A percentile compares a stretch with the other conserved stretches of the same genome.
Evolutionary conservation across 768 basidiomycete species (phyloP).

Genomic region (Termitomyces titanicus): DNA sequence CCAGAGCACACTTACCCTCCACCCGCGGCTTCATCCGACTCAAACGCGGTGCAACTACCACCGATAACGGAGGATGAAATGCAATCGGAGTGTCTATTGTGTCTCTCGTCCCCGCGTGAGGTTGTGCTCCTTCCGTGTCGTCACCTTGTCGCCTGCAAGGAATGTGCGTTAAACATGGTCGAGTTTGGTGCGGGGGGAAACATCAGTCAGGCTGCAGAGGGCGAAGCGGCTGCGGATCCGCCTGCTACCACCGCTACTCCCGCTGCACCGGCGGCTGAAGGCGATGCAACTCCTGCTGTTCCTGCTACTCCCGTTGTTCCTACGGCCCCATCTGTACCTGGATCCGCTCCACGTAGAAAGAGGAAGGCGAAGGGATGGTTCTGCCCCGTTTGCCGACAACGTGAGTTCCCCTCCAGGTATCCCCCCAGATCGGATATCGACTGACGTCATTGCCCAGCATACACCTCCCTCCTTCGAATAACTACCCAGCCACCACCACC

Average conservation of each 20-base stretch:
- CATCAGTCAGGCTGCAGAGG: conserved; percentile 57
- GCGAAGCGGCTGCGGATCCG: conserved; percentile 25
- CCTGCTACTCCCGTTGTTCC: conserved; percentile 22
- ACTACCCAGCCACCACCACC: conserved; percentile 57
- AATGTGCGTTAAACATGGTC: conserved; percentile 95
- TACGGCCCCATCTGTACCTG: conserved; percentile 23
- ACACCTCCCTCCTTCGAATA: conserved; percentile 83
- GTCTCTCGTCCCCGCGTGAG: conserved; percentile 83
- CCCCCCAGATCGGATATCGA: background rate
- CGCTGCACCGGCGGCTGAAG: conserved; percentile 22
- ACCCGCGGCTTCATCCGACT: conserved; percentile 25
- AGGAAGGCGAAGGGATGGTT: conserved; percentile 96
- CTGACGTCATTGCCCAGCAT: conserved; percentile 45
- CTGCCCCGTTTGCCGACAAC: conserved; percentile 94
- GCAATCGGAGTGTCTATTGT: conserved; percentile 88
- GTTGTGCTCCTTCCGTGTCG: conserved; percentile 92
- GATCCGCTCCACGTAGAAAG: conserved; percentile 62
- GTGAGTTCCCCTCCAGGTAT: conserved; percentile 43
- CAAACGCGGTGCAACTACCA: conserved; percentile 17
- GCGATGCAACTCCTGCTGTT: conserved; percentile 13
- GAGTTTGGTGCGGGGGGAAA: conserved; percentile 94
- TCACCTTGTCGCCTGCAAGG: conserved; percentile 92
- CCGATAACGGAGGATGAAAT: conserved; percentile 58
- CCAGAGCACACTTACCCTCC: conserved; percentile 12
- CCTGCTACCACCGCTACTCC: conserved; percentile 18